Percentiles rank a stretch among this genome's conserved stretches.
Conservation (phyloP, 2,329 filamentous ascomycete genomes). For the Davidsoniella australis region DNA sequence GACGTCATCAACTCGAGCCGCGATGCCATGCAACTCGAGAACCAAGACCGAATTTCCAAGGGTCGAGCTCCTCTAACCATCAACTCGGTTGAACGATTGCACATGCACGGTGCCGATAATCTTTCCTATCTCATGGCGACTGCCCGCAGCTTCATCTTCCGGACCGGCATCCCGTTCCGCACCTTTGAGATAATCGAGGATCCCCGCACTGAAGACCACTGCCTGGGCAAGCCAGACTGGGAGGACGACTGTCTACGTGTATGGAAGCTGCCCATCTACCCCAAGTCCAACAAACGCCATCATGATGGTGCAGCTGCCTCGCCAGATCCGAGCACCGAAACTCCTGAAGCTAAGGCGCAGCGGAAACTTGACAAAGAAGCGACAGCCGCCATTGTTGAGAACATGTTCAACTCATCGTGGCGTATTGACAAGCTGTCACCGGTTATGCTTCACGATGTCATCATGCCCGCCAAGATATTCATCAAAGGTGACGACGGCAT, state of each 20-base stretch:
- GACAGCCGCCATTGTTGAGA: constrained; percentile 15
- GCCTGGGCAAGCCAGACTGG: constrained; percentile 43
- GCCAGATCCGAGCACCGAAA: background rate
- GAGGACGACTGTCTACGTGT: constrained; percentile 62
- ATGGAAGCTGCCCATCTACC: constrained; percentile 57
- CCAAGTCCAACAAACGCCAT: constrained; percentile 17
- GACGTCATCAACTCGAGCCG: constrained; percentile 39
- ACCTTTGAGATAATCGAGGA: constrained; percentile 47
- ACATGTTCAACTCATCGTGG: constrained; percentile 33
- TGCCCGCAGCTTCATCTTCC: constrained; percentile 67
- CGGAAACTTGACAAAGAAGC: constrained; percentile 13
- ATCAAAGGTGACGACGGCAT: constrained; percentile 45
- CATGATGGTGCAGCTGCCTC: constrained; percentile 8
- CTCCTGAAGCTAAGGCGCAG: constrained; percentile 7
- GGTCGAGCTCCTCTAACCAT: constrained; percentile 18
- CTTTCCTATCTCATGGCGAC: constrained; percentile 68
- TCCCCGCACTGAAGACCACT: constrained; percentile 18
- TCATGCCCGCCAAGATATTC: constrained; percentile 54
- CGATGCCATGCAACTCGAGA: constrained; percentile 24
- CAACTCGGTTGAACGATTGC: constrained; percentile 25
- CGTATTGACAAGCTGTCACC: constrained; percentile 51
- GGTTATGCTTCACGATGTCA: constrained; percentile 46
- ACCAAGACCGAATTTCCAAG: constrained; percentile 25
- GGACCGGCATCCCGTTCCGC: constrained; percentile 60
- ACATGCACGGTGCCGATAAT: constrained; percentile 69